Percentiles rank a stretch among this genome's conserved stretches.
Evolutionary conservation across 768 basidiomycete genomes (phyloP).

Genomic region (Boletus tomentosulus): DNA sequence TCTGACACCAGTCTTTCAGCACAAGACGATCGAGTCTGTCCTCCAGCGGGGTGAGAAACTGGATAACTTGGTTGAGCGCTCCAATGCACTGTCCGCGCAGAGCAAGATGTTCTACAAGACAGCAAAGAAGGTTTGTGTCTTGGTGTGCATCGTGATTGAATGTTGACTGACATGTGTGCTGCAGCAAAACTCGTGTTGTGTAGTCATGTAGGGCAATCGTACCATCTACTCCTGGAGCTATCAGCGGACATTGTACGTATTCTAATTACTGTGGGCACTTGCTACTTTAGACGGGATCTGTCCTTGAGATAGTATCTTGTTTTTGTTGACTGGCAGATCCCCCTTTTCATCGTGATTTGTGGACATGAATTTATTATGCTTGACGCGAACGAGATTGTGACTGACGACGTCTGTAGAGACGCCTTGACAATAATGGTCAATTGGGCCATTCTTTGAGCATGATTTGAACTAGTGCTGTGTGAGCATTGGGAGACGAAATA

Average conservation of each 20-base stretch:
- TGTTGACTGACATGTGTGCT: constrained; percentile 7
- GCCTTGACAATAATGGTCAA: too few species aligned
- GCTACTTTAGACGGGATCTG: constrained; percentile 2
- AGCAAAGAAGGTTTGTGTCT: constrained; percentile 82
- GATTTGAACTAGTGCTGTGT: too few species aligned
- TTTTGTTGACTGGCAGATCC: constrained; percentile 1
- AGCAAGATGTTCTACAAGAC: constrained; percentile 99
- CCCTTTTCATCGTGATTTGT: background rate
- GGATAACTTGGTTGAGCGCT: constrained; percentile 92
- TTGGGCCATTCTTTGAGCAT: background rate
- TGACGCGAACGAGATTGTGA: background rate
- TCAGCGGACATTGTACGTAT: constrained; percentile 22
- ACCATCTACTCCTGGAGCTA: constrained; percentile 11
- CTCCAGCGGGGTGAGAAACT: constrained; percentile 95
- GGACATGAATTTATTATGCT: background rate
- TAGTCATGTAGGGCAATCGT: constrained; percentile 59
- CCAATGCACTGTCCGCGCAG: constrained; percentile 80
- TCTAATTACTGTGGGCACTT: constrained; percentile 8
- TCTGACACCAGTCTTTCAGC: constrained; percentile 44
- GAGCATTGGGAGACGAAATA: too few species aligned
- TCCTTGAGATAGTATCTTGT: constrained; percentile 5
- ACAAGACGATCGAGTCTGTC: constrained; percentile 98
- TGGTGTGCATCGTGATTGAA: background rate
- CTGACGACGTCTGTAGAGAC: background rate
- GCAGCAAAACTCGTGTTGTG: constrained; percentile 95